These are phyloP conservation scores for Metarhizium rileyi DNA, from an alignment of 2,329 filamentous ascomycete genomes.

Conservation along the genomic window DNA sequence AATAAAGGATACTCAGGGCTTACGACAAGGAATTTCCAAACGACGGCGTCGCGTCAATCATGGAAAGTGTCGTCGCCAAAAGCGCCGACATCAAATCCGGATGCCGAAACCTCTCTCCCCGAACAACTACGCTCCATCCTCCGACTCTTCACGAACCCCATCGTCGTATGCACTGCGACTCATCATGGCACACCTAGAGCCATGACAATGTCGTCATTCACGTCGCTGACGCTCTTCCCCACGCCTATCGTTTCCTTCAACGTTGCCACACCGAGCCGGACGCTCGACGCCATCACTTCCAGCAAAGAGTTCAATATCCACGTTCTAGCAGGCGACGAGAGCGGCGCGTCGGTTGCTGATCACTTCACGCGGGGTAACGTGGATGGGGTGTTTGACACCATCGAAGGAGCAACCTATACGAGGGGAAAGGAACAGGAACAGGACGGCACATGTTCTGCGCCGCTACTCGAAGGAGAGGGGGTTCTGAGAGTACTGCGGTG, in stretches of 20 bases:
- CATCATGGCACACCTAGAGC: slow-evolving; percentile 29
- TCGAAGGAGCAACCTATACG: slow-evolving; percentile 2
- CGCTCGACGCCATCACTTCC: slow-evolving; percentile 38
- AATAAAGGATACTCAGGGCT: background rate
- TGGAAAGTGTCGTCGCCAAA: slow-evolving; percentile 22
- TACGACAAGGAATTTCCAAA: slow-evolving; percentile 5
- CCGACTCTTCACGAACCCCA: slow-evolving; percentile 43
- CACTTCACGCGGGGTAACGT: slow-evolving; percentile 42
- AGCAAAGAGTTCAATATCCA: slow-evolving; percentile 44
- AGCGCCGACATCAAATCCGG: slow-evolving; percentile 26
- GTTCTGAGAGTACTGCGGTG: slow-evolving; percentile 41
- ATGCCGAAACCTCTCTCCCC: slow-evolving; percentile 23
- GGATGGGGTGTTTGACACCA: slow-evolving; percentile 25
- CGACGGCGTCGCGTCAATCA: slow-evolving; percentile 9
- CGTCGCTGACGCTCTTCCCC: slow-evolving; percentile 42
- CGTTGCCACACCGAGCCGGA: slow-evolving; percentile 45
- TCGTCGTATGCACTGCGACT: slow-evolving; percentile 45
- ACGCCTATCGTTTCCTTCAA: slow-evolving; percentile 47
- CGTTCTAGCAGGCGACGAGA: slow-evolving; percentile 36
- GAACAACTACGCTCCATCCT: slow-evolving; percentile 43
- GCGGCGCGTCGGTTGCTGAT: slow-evolving; percentile 40
- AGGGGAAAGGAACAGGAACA: slow-evolving; percentile 23
- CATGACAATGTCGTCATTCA: slow-evolving; percentile 53
- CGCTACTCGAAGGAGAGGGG: slow-evolving; percentile 39
- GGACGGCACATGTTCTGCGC: slow-evolving; percentile 19